Percentiles rank a stretch among this genome's conserved stretches.
Evolutionary conservation across 2,329 filamentous ascomycete genomes (phyloP).

Genomic region (Massarina eburnea): DNA sequence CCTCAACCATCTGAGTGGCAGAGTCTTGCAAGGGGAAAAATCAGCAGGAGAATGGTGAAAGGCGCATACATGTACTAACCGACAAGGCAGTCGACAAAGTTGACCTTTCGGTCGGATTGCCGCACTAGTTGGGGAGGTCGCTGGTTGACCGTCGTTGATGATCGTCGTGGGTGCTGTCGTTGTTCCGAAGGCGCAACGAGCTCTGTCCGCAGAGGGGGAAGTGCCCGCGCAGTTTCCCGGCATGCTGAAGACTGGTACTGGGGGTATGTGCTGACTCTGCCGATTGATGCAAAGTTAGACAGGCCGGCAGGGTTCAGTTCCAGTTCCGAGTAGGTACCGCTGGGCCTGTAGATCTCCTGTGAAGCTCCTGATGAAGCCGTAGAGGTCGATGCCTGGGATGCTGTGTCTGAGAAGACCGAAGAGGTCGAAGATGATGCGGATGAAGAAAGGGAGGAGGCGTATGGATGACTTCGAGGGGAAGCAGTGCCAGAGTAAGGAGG

Average conservation of each 20-base stretch:
- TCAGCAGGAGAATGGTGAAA: conserved; percentile 33
- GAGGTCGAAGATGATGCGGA: conserved; percentile 75
- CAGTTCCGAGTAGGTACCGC: neutral
- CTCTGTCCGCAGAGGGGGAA: conserved; percentile 39
- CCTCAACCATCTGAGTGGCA: conserved; percentile 94
- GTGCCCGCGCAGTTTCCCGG: conserved; percentile 29
- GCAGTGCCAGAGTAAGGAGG: conserved; percentile 34
- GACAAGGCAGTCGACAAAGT: conserved; percentile 95
- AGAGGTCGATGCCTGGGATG: conserved; percentile 71
- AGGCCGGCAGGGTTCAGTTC: conserved; percentile 22
- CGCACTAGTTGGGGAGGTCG: conserved; percentile 76
- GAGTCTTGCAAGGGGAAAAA: conserved; percentile 67
- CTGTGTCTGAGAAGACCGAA: conserved; percentile 72
- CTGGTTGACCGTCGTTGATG: conserved; percentile 57
- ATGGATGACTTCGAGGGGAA: conserved; percentile 54
- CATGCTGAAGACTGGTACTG: conserved; percentile 44
- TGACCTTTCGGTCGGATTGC: conserved; percentile 88
- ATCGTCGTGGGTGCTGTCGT: conserved; percentile 64
- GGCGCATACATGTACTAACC: conserved; percentile 66
- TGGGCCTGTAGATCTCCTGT: neutral
- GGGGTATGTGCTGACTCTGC: conserved; percentile 39
- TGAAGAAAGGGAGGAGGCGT: conserved; percentile 70
- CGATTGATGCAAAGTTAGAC: conserved; percentile 35
- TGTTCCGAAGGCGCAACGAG: conserved; percentile 60
- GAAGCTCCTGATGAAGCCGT: conserved; percentile 54